Evolutionary conservation across 495 filamentous ascomycete genomes (phyloP).

Genomic region (Xylaria scruposa): DNA sequence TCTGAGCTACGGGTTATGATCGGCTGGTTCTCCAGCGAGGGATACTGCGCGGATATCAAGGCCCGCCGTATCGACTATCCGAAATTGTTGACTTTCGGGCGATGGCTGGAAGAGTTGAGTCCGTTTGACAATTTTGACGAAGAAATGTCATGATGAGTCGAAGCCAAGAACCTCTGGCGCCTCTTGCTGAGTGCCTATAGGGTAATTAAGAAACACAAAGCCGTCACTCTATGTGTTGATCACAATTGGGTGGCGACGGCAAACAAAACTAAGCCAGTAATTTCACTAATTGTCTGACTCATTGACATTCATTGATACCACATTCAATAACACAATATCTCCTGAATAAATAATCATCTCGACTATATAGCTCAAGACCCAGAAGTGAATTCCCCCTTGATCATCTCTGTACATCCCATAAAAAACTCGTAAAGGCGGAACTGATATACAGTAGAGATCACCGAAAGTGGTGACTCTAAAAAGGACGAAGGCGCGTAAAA

Average conservation of each 20-base stretch:
- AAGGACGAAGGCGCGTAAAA: not conserved
- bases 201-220: not conserved
- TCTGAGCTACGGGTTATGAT: conserved; percentile 54
- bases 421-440: not conserved
- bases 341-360: not conserved
- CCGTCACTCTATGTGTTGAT: not conserved
- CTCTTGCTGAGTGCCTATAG: not conserved
- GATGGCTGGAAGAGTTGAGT: conserved; percentile 50
- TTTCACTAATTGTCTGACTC: not conserved
- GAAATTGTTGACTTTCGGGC: conserved; percentile 48
- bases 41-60: conserved; percentile 52
- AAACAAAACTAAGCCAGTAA: not conserved
- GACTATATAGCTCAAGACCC: not conserved
- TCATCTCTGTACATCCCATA: not conserved
- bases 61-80: conserved; percentile 46
- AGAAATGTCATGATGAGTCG: not conserved
- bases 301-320: too few relatives aligned
- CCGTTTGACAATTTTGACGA: conserved; percentile 35
- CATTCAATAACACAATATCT: not conserved
- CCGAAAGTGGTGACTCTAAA: not conserved
- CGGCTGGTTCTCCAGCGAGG: conserved; percentile 53
- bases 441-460: not conserved
- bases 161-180: not conserved
- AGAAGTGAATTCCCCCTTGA: not conserved
- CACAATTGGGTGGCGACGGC: not conserved